Conservation (phyloP, 192 early-diverging fungal species). For the Dimargaris xerosporica region DNA sequence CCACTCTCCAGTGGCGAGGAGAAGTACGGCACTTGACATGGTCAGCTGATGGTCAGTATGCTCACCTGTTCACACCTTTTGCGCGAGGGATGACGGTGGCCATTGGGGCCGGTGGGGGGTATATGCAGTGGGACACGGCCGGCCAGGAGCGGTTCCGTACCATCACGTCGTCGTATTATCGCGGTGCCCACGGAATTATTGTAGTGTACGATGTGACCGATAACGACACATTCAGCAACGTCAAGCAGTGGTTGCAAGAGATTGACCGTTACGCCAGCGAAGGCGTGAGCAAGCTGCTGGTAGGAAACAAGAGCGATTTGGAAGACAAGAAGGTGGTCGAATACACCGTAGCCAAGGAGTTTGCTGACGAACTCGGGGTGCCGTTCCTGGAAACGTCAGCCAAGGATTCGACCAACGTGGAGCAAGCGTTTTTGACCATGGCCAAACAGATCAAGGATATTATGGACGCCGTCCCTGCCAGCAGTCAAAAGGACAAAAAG, state of each 20-base stretch:
- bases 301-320: conserved; percentile 98
- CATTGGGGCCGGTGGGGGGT: conserved; percentile 14
- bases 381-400: conserved; percentile 96
- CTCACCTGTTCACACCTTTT: too few relatives aligned
- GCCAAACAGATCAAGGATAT: conserved; percentile 99
- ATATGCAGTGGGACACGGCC: conserved; percentile 83
- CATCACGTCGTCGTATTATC: conserved; percentile 95
- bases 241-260: conserved; percentile 98
- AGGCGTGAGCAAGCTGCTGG: conserved; percentile 94
- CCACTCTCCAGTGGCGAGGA: conserved; percentile 10
- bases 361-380: conserved; percentile 73
- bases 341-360: conserved; percentile 60
- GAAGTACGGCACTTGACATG: conserved; percentile 23
- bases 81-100: too few relatives aligned
- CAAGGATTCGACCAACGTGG: conserved; percentile 95
- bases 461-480: conserved; percentile 15
- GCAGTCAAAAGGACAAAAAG: conserved; percentile 12
- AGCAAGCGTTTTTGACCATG: conserved; percentile 99
- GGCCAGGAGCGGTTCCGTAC: conserved; percentile 99
- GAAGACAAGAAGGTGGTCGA: conserved; percentile 84
- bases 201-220: conserved; percentile 98
- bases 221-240: conserved; percentile 85
- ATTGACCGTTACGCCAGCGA: conserved; percentile 96
- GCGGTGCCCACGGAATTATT: conserved; percentile 96
- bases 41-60: too few relatives aligned